Base-by-base conservation (phyloP, 2,329 filamentous ascomycete genomes). In the Ceratocystis harringtonii region DNA sequence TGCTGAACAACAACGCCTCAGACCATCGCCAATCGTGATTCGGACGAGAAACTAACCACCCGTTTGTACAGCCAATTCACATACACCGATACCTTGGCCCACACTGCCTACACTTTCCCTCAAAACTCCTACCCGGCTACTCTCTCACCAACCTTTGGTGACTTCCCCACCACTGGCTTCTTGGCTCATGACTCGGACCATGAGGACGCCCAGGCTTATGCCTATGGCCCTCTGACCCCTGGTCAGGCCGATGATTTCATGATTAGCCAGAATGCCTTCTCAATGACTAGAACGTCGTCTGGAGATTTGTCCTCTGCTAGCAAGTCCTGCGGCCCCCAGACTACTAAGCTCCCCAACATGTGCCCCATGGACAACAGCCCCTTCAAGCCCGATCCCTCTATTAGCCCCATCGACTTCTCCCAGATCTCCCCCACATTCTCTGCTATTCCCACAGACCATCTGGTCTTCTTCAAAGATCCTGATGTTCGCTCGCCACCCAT, bases 291-390 rank as follows among this genome's bases (percentile, higher is more conserved):
- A 64, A 61, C 66, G 19, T 63, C 65, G 30, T 62, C 52, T 41
- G 55, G 66, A 22, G 68, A 68, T 57, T 36, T 68, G n/a, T 48
- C 68, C 45, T 41, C 52, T 15, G 43, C 43, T 50, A 64, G 61
- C 22, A 61, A 64, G 44, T 60, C 60, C 17, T 25, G 60, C 30
- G n/a, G 41, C 6, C 32, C 22, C 41, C 62, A 62, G 58, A 43
- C 32, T 19, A 22, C 44, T 55, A 65, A 61, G 28, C 41, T 64
- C 12, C n/a, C 61, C 57, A 19, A 52, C 55, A 19, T 50, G 19
- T 57, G 57, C 66, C 10, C 66, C 8, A 57, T 67, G 12, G 63
- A 67, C 15, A 22, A 30, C 22, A n/a, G 5, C 12, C 3, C 61
- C n/a, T 57, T 65, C n/a, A 43, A 62, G 36, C 19, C 43, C 7